These are phyloP conservation scores for Cymbidium sinense DNA, from an alignment of 106 monocot species.

Conservation along the genomic window DNA sequence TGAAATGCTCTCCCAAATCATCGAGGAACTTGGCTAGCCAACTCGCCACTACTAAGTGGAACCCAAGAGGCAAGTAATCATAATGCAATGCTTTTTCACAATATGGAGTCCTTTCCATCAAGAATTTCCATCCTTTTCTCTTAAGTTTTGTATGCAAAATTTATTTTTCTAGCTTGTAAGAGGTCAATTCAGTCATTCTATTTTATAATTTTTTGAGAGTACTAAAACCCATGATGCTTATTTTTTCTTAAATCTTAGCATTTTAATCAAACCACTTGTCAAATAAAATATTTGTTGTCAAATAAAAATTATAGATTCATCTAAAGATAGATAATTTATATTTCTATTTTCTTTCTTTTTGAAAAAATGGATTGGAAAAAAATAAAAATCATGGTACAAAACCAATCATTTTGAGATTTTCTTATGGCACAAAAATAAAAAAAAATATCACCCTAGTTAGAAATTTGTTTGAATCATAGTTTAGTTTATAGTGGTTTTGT, in stretches of 20 bases:
- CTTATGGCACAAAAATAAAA: too few relatives aligned
- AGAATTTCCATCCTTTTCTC: neutral
- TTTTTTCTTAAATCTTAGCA: neutral
- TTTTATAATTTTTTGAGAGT: neutral
- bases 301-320: too few relatives aligned
- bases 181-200: neutral
- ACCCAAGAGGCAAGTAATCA: conserved; percentile 27
- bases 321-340: too few relatives aligned
- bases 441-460: too few relatives aligned
- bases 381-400: too few relatives aligned
- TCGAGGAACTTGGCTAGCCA: conserved; percentile 17
- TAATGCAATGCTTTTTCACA: neutral
- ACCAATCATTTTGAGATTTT: too few relatives aligned
- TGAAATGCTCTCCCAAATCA: conserved; percentile 17
- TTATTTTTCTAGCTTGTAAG: neutral
- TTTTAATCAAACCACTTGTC: neutral
- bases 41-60: conserved; percentile 20
- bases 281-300: neutral
- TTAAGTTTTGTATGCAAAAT: neutral
- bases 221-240: neutral
- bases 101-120: too few relatives aligned
- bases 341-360: too few relatives aligned
- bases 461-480: too few relatives aligned
- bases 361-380: too few relatives aligned
- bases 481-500: too few relatives aligned